Base-by-base conservation (phyloP, 495 filamentous ascomycete species). In the Penicillium diatomitis region DNA sequence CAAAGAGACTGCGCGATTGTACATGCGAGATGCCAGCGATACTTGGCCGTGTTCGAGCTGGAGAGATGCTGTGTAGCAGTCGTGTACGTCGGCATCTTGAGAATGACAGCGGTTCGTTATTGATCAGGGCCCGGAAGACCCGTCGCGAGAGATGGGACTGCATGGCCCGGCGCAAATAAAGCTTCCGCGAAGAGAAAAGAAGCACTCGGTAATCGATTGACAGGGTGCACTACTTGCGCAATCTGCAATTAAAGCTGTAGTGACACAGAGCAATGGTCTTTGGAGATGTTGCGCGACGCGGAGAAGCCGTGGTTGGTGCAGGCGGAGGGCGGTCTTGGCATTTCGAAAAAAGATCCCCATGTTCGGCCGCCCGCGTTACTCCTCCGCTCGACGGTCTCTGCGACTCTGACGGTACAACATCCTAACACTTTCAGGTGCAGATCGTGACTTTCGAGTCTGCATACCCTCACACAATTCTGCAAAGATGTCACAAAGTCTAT, bases 141-240 rank as follows among this genome's bases (percentile, higher is more conserved):
- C 77, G 68, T 66, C 84, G 79, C 43, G 87, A 83, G 55, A 95
- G 78, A 60, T 88, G 85, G 65, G 88, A 90, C 60, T 84, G 86
- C 89, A 94, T 94, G 65, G 58, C 66, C 44, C 27, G 40, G 20
- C 0, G n/a, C 34, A 58, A 54, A 37, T 36, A 32, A 45, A 43
- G 2, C 32, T 38, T 12, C 20, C 20, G 2, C 20, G 2, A 20
- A 20, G 20, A 1, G 2, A 20, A 2, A 20, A 20, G 20, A 20
- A 20, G 20, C 20, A 20, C 20, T 20, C 2, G 2, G 2, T 20
- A 20, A 20, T 20, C 20, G 20, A 20, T 20, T 20, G 1, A 20
- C 20, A 20, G 20, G 20, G 20, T 20, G 20, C 20, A 20, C 20
- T 20, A 20, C 20, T 20, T 0, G 20, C 20, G 20, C 20, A 20